Evolutionary conservation across 1,139 yeast species (phyloP), one percentile per base, ranked within the genome.

Genomic region (Magnusiomyces suaveolens): DNA sequence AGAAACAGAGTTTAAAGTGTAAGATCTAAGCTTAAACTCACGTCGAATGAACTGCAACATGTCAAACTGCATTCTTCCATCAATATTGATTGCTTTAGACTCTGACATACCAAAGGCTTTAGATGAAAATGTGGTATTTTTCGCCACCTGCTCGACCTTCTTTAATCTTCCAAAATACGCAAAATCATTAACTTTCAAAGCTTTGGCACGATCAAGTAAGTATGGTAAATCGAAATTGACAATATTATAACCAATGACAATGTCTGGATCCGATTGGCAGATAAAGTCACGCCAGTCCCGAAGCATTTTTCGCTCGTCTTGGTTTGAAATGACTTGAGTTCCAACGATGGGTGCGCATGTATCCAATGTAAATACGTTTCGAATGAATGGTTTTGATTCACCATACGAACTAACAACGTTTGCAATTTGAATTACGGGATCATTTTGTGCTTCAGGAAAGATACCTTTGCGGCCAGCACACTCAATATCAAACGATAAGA

Each of bases 401-500:
- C 97, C 98, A 56, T 84, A 84, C 54, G 78, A 75, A 65, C 86
- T 84, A 1, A 92, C 95, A 25, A 90, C 96, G 65, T 89, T 92
- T 2, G 98, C 98, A 60, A 94, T 92, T 69, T 94, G 98, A 66
- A 94, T 94, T 8, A 94, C 96, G 0, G 96, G 86, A 70, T 94
- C 99, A 51, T 82, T 79, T 58, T 87, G 85, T 1, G 99, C 86
- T 67, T 94, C 98, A 0, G 99, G 98, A 69, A 94, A 94, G 21
- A 92, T 79, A 53, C 98, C 98, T 60, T 88, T 87, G 70, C 99
- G 81, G 52, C 98, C 98, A 4, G 98, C 95, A 78, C 99, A 94
- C 71, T 94, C 99, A 59, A 94, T 92, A 75, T 94, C 98, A 68
- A 92, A 92, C 12, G 97, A 89, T 60, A 94, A 74, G 50, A 94